Percentiles rank a stretch among this genome's conserved stretches.
These are phyloP conservation scores for Yamadazyma laniorum DNA, from an alignment of 805 yeast genomes.

Conservation along the genomic window DNA sequence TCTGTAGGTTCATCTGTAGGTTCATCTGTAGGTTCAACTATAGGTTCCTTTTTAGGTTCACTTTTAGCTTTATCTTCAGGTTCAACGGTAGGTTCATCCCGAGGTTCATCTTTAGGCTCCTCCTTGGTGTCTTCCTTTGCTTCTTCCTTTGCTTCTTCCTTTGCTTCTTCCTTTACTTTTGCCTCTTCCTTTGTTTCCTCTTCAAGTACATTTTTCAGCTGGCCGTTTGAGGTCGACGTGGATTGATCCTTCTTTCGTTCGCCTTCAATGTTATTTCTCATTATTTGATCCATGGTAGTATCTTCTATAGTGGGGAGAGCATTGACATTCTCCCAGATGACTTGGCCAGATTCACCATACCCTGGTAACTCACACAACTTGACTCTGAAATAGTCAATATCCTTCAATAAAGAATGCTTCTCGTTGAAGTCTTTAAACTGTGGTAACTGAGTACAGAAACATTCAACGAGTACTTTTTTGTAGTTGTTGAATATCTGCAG, in stretches of 20 bases:
- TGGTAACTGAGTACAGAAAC: constrained; percentile 47
- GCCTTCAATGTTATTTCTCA: constrained; percentile 39
- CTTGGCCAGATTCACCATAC: constrained; percentile 59
- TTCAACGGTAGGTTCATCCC: neutral
- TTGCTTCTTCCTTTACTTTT: neutral
- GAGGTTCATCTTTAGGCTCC: neutral
- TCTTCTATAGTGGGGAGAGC: constrained; percentile 51
- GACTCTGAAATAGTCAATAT: constrained; percentile 63
- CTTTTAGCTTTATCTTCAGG: constrained; percentile 3
- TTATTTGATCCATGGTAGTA: constrained; percentile 43
- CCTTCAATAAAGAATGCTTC: constrained; percentile 54
- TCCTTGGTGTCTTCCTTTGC: neutral
- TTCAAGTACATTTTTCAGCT: constrained; percentile 4
- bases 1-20: neutral
- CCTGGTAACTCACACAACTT: constrained; percentile 58
- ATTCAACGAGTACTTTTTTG: constrained; percentile 51
- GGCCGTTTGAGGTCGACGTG: too few relatives aligned
- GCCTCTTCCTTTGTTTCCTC: constrained; percentile 1
- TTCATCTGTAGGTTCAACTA: neutral
- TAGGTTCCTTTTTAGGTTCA: constrained; percentile 3
- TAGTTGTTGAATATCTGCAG: constrained; percentile 56
- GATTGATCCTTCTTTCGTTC: constrained; percentile 14
- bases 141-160: constrained; percentile 3
- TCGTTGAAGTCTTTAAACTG: constrained; percentile 50
- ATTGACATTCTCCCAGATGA: constrained; percentile 60